Evolutionary conservation across 768 basidiomycete genomes (phyloP), one percentile per base, ranked within the genome.

Genomic region (Rhizopogon salebrosus): DNA sequence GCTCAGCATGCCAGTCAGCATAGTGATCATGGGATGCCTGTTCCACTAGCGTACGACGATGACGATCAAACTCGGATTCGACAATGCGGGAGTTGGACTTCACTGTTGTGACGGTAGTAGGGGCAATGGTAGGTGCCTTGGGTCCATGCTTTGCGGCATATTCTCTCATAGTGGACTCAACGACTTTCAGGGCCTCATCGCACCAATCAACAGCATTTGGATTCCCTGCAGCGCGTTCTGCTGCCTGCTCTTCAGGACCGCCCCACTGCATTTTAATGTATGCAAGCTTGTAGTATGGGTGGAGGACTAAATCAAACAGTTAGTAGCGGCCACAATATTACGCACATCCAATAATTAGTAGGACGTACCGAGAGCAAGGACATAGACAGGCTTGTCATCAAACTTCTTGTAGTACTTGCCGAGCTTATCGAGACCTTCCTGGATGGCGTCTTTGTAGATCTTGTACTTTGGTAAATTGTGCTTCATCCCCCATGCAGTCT

Each of bases 231-330:
- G 18, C 31, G 14, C 13, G 3, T 13, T 54, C 58, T 6, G 37
- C n/a, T 4, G 3, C 43, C 26, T 69, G 65, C 37, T 70, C 68
- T 1, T 60, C 45, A 0, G 52, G 48, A 5, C 69, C 59, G 4
- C 68, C 67, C 68, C 68, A 70, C 4, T 43, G 36, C 13, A 57
- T 9, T 39, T 61, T 18, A 3, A 66, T 64, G 49, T 67, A 71
- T 0, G 37, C 23, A 0, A 69, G 54, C n/a, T 70, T 70, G 54
- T 61, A 70, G 48, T 69, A 72, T 0, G 62, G 69, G 35, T 71
- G 65, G 11, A 69, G 43, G 1, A 61, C 64, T 66, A 40, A n/a
- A 31, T 18, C 23, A 39, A 18, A 20, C 24, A 6, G 26, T 37
- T 31, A 54, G 24, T 11, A n/a, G n/a, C 38, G 40, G 49, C 22